Conservation (phyloP, 2,329 filamentous ascomycete genomes). For the Boeremia lycopersici region DNA sequence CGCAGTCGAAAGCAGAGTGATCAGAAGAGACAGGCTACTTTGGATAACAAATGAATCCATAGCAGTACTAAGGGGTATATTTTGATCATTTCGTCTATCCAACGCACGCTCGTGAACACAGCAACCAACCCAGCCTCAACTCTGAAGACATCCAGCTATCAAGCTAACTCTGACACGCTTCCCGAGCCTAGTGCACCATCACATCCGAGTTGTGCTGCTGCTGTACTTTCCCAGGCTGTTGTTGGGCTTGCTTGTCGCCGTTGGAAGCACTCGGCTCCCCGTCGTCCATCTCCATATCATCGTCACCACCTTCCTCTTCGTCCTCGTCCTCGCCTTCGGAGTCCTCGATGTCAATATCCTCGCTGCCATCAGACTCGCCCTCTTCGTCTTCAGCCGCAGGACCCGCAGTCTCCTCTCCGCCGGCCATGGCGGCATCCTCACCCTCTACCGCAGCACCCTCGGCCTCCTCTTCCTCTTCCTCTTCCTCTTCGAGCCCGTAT, state of each 20-base stretch:
- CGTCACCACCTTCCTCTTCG: constrained; percentile 63
- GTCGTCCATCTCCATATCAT: constrained; percentile 64
- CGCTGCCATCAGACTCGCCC: constrained; percentile 70
- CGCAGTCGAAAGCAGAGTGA: no score
- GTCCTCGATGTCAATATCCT: constrained; percentile 79
- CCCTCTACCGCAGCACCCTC: constrained; percentile 57
- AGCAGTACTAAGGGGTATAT: constrained; percentile 1
- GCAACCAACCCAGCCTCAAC: constrained; percentile 1
- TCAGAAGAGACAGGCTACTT: neutral
- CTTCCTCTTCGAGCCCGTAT: constrained; percentile 83
- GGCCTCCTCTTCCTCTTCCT: constrained; percentile 69
- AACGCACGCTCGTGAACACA: constrained; percentile 16
- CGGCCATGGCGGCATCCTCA: constrained; percentile 78
- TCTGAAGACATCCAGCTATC: neutral
- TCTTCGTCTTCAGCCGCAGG: constrained; percentile 67
- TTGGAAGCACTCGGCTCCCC: constrained; percentile 48
- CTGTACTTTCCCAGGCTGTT: constrained; percentile 30
- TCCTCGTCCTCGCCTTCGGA: constrained; percentile 75
- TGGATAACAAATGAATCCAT: neutral
- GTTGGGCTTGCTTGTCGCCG: constrained; percentile 42
- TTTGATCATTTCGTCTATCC: constrained; percentile 9
- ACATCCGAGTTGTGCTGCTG: constrained; percentile 42
- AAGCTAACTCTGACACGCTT: neutral
- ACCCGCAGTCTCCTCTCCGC: constrained; percentile 62
- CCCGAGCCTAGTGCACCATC: constrained; percentile 48